Base-by-base conservation (phyloP, 2,329 filamentous ascomycete genomes). In the Akanthomyces muscarius region DNA sequence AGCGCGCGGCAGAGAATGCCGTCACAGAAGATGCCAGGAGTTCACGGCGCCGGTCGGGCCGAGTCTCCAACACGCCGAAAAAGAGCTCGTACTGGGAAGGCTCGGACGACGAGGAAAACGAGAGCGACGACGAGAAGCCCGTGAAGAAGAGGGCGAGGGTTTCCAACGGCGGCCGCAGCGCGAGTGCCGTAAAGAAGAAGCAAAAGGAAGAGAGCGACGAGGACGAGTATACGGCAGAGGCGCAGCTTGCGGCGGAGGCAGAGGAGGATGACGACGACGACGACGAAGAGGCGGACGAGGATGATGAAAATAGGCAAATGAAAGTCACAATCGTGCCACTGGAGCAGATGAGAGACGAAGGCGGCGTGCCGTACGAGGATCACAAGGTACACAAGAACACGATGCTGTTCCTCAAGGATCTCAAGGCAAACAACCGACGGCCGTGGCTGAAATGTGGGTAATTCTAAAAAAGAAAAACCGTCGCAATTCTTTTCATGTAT, bases 371-470 rank as follows among this genome's bases (percentile, higher is more conserved):
- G 2, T 87, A 87, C 64, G 76, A 77, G 41, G 81, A 85, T 44
- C 72, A 79, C 25, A 80, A 74, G 30, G 65, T 88, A 5, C 85
- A 88, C 67, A 77, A 76, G 33, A 87, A 87, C 65, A 87, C 85
- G 0, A 65, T 87, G 52, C 73, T 80, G 1, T 88, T 87, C 67
- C 75, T 88, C 45, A 75, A 73, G 47, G 85, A 87, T 59, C 77
- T 88, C 44, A 86, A 83, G 69, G 80, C 77, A 14, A 84, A 88
- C 68, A 88, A 88, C 67, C 76, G 80, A 64, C 77, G 86, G 36
- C 69, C 76, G 0, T 88, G 86, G 86, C 75, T 88, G 7, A 86
- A 86, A 68, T 75, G 83, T 86, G 73, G 67, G 75, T 6, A 41
- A 21, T 21, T 21, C 21, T 1, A 21, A 21, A 21, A 21, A 21